Evolutionary conservation across 495 filamentous ascomycete species (phyloP), one percentile per base, ranked within the genome.

Genomic region (Aspergillus conjunctus): DNA sequence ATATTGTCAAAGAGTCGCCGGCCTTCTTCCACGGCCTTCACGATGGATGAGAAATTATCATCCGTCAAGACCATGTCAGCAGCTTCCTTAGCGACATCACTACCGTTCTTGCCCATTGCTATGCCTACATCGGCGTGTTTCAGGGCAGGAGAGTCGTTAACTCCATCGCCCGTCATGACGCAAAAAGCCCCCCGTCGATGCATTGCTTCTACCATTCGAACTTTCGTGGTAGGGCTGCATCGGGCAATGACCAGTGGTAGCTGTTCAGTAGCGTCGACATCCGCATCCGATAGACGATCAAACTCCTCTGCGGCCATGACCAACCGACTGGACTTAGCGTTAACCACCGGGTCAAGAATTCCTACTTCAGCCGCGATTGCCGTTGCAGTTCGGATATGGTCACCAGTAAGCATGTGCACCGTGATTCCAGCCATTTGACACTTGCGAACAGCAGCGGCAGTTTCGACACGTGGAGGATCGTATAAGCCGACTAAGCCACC

Each of bases 61-160:
- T 94, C 90, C 0, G 91, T 93, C 20, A 95, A 76, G 11, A 95
- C 90, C 68, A 95, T 92, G 70, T 93, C 91, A 4, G 91, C 87
- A 2, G 91, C 91, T 34, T 89, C 90, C 69, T 93, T 95, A 26
- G 92, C 92, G n/a, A 96, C 92, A 62, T 96, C 92, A 22, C 88
- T 92, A 5, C 92, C 92, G 45, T 85, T 79, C 46, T 87, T 84
- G 14, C 90, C 91, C 90, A 93, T 93, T 20, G 90, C 91, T 59
- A 94, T 94, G 30, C 91, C 91, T 8, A 93, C 89, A 64, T 94
- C 91, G 4, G 91, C 88, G 21, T 84, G 78, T 59, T 87, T 88
- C 30, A 95, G 77, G 11, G 88, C 89, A 0, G 91, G 91, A 1
- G 90, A 89, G 62, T 95, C 91, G 64, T 95, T 95, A 51, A 95